These are phyloP conservation scores for Colletotrichum camelliae DNA, from an alignment of 2,329 filamentous ascomycete species.

Conservation along the genomic window DNA sequence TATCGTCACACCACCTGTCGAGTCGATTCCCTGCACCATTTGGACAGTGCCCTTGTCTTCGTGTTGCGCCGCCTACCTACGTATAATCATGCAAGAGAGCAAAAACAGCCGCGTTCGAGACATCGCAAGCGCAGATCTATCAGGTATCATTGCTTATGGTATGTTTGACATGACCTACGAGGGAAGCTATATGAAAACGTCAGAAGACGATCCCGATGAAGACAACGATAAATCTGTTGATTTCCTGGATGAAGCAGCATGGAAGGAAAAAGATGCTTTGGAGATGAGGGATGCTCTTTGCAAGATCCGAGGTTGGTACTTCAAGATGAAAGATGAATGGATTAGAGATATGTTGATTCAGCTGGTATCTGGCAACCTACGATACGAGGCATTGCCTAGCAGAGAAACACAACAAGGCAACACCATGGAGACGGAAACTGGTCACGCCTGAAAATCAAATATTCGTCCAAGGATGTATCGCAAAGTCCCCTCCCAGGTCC, in stretches of 20 bases:
- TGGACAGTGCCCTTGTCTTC: not conserved
- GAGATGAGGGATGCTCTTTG: too few relatives aligned
- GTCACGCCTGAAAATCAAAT: too few relatives aligned
- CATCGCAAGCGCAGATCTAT: not conserved
- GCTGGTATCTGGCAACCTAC: too few relatives aligned
- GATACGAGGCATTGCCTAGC: too few relatives aligned
- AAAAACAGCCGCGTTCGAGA: fast-evolving
- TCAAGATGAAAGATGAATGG: too few relatives aligned
- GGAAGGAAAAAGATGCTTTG: too few relatives aligned
- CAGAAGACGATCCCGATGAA: not conserved
- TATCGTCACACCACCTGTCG: not conserved
- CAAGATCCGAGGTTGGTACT: too few relatives aligned
- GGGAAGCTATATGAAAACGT: not conserved
- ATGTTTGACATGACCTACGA: not conserved
- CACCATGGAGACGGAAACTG: too few relatives aligned
- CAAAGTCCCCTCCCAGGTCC: too few relatives aligned
- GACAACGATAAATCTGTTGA: not conserved
- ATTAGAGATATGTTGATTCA: too few relatives aligned
- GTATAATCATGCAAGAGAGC: not conserved
- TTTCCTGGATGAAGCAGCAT: not conserved
- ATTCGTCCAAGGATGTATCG: too few relatives aligned
- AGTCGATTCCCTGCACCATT: not conserved
- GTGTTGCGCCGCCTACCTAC: not conserved
- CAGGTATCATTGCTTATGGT: not conserved
- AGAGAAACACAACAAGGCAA: too few relatives aligned